phyloP scores from a whole-genome alignment of 1,139 yeast species.

The Casaregolazyma lundiana region DNA sequence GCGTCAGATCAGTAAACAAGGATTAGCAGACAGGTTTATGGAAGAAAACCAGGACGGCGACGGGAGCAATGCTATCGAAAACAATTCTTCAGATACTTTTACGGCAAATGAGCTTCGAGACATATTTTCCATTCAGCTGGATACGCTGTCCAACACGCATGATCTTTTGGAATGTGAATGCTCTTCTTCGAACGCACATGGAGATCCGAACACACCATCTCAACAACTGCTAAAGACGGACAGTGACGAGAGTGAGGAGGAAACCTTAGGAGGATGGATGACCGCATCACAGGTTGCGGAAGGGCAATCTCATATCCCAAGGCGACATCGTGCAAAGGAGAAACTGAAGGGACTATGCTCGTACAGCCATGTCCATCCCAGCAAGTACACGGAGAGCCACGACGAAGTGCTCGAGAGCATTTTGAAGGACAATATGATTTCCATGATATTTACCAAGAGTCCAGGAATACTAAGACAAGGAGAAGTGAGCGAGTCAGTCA shows the following conservation, averaged over 20 bases:
- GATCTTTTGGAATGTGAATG: slow-evolving; percentile 76
- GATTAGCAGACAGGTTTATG: slow-evolving; percentile 71
- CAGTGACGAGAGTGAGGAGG: slow-evolving; percentile 22
- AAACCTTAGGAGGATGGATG: slow-evolving; percentile 39
- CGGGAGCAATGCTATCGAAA: slow-evolving; percentile 3
- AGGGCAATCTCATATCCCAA: slow-evolving; percentile 24
- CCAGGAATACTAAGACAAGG: not conserved
- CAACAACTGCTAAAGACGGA: slow-evolving; percentile 19
- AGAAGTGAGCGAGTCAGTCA: not conserved
- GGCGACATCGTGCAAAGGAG: slow-evolving; percentile 25
- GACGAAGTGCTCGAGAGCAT: slow-evolving; percentile 13
- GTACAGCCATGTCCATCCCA: slow-evolving; percentile 58
- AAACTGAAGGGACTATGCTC: slow-evolving; percentile 52
- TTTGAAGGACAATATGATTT: slow-evolving; percentile 9
- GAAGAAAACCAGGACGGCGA: slow-evolving; percentile 36
- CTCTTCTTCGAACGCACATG: slow-evolving; percentile 9
- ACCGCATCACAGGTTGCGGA: slow-evolving; percentile 41
- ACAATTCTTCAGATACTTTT: slow-evolving; percentile 26
- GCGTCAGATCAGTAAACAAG: slow-evolving; percentile 83
- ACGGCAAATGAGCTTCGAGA: slow-evolving; percentile 61
- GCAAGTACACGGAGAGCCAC: not conserved
- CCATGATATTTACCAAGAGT: slow-evolving; percentile 14
- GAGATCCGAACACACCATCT: not conserved
- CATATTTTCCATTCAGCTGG: slow-evolving; percentile 55
- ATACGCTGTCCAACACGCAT: slow-evolving; percentile 70